A percentile compares a stretch with the other conserved stretches of the same genome.
These are phyloP conservation scores for Komagataella populi DNA, from an alignment of 805 yeast genomes.

Conservation along the genomic window DNA sequence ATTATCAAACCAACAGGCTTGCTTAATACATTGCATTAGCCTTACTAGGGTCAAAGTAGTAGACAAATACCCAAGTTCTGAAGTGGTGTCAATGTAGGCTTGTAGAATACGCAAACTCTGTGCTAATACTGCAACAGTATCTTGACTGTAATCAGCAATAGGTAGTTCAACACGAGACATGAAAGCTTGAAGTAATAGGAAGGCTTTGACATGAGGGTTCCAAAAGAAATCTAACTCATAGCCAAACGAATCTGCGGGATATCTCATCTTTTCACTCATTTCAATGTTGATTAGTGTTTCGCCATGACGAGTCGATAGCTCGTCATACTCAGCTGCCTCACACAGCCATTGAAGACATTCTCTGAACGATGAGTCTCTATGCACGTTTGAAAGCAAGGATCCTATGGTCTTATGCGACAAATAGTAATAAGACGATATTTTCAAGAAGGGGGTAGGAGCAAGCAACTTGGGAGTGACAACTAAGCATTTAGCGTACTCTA, in stretches of 20 bases:
- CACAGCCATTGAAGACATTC: conserved; percentile 50
- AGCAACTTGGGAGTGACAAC: conserved; percentile 32
- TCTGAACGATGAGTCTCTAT: conserved; percentile 32
- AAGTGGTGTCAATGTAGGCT: conserved; percentile 80
- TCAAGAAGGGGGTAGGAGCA: conserved; percentile 66
- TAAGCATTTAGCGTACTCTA: conserved; percentile 65
- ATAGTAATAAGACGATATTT: conserved; percentile 84
- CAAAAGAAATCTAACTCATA: conserved; percentile 43
- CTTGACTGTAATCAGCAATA: conserved; percentile 90
- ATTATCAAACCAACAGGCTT: conserved; percentile 76
- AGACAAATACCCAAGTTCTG: conserved; percentile 63
- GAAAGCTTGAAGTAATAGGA: conserved; percentile 57
- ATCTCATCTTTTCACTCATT: conserved; percentile 63
- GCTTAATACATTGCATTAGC: conserved; percentile 80
- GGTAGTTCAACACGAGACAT: conserved; percentile 69
- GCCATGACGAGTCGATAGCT: conserved; percentile 82
- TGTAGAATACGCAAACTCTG: conserved; percentile 90
- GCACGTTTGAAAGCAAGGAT: conserved; percentile 41
- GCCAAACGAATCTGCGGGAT: conserved; percentile 40
- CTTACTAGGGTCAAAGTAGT: conserved; percentile 50
- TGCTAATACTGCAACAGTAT: conserved; percentile 84
- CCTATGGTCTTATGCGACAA: conserved; percentile 84
- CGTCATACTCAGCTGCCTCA: conserved; percentile 67
- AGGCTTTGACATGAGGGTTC: conserved; percentile 81
- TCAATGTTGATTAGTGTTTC: conserved; percentile 81